phyloP scores from a whole-genome alignment of 2,329 filamentous ascomycete species.

The Mollisiaceae sp. region DNA sequence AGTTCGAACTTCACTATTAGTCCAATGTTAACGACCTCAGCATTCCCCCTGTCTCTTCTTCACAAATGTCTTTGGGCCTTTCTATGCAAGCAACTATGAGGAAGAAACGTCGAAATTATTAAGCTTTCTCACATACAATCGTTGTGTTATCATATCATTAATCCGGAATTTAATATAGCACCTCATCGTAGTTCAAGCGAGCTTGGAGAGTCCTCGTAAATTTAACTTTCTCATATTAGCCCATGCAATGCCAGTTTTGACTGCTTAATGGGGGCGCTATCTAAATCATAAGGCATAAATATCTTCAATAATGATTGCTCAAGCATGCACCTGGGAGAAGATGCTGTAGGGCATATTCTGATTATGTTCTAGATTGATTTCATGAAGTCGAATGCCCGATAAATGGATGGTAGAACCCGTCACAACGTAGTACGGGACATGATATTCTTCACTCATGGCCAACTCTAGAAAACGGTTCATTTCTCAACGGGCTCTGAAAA shows the following conservation, averaged over 20 bases:
- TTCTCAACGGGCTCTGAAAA: neutral
- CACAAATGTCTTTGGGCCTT: neutral
- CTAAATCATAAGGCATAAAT: neutral
- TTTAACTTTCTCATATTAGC: neutral
- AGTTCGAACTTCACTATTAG: neutral
- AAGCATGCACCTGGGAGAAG: neutral
- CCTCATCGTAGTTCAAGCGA: too few relatives aligned
- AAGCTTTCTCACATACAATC: neutral
- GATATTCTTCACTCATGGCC: too few relatives aligned
- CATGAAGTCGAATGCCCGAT: too few relatives aligned
- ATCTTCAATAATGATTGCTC: neutral
- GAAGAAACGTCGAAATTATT: too few relatives aligned
- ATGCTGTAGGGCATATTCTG: too few relatives aligned
- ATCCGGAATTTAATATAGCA: too few relatives aligned
- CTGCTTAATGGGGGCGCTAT: neutral
- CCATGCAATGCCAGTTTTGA: neutral
- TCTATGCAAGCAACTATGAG: neutral
- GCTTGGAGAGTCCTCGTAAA: too few relatives aligned
- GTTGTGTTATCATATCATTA: neutral
- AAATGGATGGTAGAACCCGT: too few relatives aligned
- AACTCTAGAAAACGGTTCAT: neutral
- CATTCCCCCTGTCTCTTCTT: neutral
- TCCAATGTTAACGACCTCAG: neutral
- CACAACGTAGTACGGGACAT: too few relatives aligned
- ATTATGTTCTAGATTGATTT: too few relatives aligned